Evolutionary conservation across 495 filamentous ascomycete genomes (phyloP).

Genomic region (Hyaloscypha bicolor): DNA sequence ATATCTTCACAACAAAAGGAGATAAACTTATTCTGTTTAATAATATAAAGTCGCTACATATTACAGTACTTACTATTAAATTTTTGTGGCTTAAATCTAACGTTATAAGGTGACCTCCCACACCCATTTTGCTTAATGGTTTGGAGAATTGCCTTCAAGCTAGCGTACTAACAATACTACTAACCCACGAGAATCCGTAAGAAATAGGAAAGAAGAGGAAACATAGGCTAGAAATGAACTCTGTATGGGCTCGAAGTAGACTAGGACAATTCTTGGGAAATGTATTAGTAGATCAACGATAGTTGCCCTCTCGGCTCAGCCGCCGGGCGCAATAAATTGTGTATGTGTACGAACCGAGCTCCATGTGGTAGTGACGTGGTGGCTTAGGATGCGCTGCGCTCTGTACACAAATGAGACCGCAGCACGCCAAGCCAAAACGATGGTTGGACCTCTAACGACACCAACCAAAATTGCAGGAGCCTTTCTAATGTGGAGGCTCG

Average conservation of each 20-base stretch:
- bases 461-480: too few species aligned
- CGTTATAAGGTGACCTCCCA: background rate
- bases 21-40: background rate
- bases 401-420: too few species aligned
- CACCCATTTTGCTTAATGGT: background rate
- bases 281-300: slow-evolving; percentile 38
- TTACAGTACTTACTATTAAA: background rate
- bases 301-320: slow-evolving; percentile 36
- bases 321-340: slow-evolving; percentile 40
- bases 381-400: too few species aligned
- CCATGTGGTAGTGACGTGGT: too few species aligned
- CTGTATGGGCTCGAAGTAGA: slow-evolving; percentile 30
- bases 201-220: slow-evolving; percentile 29
- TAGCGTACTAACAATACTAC: slow-evolving; percentile 37
- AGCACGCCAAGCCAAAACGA: too few species aligned
- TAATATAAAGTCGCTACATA: background rate
- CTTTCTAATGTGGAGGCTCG: too few species aligned
- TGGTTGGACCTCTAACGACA: too few species aligned
- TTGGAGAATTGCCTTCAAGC: too few species aligned
- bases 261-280: slow-evolving; percentile 27
- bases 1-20: background rate
- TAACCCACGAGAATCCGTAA: slow-evolving; percentile 36
- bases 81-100: background rate
- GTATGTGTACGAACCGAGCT: too few species aligned
- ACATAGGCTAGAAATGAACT: slow-evolving; percentile 31